Evolutionary conservation across 768 basidiomycete genomes (phyloP).

Genomic region (Auriculariales sp.): DNA sequence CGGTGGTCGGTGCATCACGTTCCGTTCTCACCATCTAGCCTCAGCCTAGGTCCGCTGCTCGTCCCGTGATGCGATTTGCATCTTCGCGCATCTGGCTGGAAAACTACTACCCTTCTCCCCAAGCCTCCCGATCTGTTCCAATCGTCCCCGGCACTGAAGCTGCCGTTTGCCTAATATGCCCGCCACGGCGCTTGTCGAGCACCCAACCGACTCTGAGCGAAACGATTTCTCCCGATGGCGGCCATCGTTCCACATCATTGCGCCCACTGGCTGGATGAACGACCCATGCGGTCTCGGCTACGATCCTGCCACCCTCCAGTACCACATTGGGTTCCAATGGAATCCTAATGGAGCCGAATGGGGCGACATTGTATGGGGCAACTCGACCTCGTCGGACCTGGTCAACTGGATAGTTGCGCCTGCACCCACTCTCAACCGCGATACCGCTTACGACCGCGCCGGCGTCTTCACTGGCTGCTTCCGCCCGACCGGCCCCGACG

Average conservation of each 20-base stretch:
- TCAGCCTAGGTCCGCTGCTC: no score
- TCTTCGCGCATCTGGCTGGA: no score
- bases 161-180: neutral
- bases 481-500: neutral
- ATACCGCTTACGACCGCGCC: neutral
- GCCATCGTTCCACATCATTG: slow-evolving; percentile 1
- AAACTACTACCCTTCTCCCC: neutral
- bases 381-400: neutral
- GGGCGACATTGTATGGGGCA: slow-evolving; percentile 1
- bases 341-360: slow-evolving; percentile 1
- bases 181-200: neutral
- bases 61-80: no score
- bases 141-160: slow-evolving; percentile 3
- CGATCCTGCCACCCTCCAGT: neutral
- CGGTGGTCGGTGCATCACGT: no score
- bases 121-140: neutral
- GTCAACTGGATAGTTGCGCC: neutral
- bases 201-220: no score
- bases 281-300: slow-evolving; percentile 1
- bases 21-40: no score
- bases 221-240: no score
- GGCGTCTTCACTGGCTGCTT: slow-evolving; percentile 1
- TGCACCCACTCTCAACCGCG: neutral
- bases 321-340: slow-evolving; percentile 3
- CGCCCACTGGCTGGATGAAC: neutral